Base-by-base conservation (phyloP, 75 land plant species). In the Larix kaempferi region DNA sequence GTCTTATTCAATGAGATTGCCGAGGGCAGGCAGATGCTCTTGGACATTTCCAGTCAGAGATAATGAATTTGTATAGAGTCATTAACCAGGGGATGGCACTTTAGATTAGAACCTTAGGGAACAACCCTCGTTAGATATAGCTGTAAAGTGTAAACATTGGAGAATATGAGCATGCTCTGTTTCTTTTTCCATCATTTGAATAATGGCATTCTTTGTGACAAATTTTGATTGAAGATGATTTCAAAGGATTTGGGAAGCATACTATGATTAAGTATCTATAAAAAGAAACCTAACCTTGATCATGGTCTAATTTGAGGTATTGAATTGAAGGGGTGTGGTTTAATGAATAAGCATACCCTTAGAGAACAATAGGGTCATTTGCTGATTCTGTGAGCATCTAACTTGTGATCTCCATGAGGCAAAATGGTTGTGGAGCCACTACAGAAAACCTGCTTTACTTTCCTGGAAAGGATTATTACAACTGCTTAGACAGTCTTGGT, bases 1-100 rank as follows among this genome's bases (percentile, higher is more conserved):
- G 89, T 87, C 79, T 82, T 91, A 67, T 89, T 91, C 82, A 91
- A 91, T 83, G 91, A 91, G 75, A 87, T 91, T 44, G 94, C 87
- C 65, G 87, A 87, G 74, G 86, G 88, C 23, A 87, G 94, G 44
- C 89, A 91, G 83, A 91, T 85, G 83, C 89, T 91, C 56, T 59
- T 88, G 77, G 91, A 89, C 66, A 81, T 89, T 64, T 89, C 88
- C 82, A 81, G 73, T 67, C 76, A 78, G 33, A 84, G 84, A 64
- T 88, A 69, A 29, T 29, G 21, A 19, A 66, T 33, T 66, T 35
- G 71, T 66, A 29, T 33, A 66, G 23, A 21, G 35, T 7, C 21
- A 29, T 1, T 29, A 29, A 29, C 33, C 1, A 29, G 33, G 33
- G 33, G 33, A 29, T 29, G 1, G 1, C 1, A 29, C 0, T 29